Evolutionary conservation across 352 stramenopile species (phyloP), one percentile per base, ranked within the genome.

Genomic region (Phytophthora megakarya): DNA sequence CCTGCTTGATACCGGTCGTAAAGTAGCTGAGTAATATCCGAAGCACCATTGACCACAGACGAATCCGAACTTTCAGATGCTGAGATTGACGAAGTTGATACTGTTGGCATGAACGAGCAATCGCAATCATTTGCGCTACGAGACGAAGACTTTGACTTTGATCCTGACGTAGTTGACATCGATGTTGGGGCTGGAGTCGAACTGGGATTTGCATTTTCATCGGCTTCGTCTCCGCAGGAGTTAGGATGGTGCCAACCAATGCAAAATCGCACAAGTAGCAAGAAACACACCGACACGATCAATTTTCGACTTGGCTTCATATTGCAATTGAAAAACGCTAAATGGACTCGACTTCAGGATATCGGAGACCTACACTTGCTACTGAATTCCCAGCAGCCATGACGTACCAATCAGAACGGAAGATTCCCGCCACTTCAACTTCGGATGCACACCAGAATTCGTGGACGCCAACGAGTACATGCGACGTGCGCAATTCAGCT

Each of bases 361-460:
- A 51, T 45, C 42, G 26, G 46, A 54, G 46, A 66, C 40, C 28
- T 64, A 57, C 55, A 37, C 55, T 37, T 12, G 19, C 49, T 30
- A 33, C 38, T 64, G 49, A 72, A 67, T 59, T 72, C 50, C 37
- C 32, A 44, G 43, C 64, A 68, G 44, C 64, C 62, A 67, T 19
- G 42, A 65, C n/a, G 15, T 11, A n/a, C 46, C 61, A 64, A 63
- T 65, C 56, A 57, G 25, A 64, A 25, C 16, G 2, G 18, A 54
- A 22, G 39, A 49, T 61, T 47, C 6, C 23, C 5, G 9, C 25
- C 60, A 55, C 64, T 68, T 72, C 64, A 64, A 68, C 58, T 45
- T 61, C 8, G 30, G 30, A 35, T 35, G 8, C 30, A 35, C 30
- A 32, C 40, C 33, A 48, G 15, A 61, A 53, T 46, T 59, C 22